A percentile compares a stretch with the other conserved stretches of the same genome.
These are phyloP conservation scores for Daedaleopsis sinensis DNA, from an alignment of 768 basidiomycete genomes.

Conservation along the genomic window DNA sequence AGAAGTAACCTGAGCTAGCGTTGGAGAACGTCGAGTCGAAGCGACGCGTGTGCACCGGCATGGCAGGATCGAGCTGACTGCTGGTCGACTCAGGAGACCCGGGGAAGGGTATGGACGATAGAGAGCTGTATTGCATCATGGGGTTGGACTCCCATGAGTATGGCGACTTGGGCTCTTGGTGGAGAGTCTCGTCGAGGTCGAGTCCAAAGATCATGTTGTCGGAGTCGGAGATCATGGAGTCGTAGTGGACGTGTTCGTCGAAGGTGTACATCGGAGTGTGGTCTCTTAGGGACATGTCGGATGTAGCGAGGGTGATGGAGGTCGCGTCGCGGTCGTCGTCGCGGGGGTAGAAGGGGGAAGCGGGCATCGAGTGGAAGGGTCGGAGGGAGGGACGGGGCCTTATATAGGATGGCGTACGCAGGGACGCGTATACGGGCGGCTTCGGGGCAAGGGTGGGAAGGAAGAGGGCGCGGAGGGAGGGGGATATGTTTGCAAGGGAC, in stretches of 20 bases:
- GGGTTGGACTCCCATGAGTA: conserved; percentile 44
- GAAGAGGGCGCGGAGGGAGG: conserved; percentile 31
- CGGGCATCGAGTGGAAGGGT: conserved; percentile 29
- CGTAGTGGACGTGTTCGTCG: conserved; percentile 34
- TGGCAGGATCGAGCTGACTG: conserved; percentile 44
- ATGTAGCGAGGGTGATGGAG: conserved; percentile 30
- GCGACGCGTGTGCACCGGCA: conserved; percentile 35
- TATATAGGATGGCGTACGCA: conserved; percentile 42
- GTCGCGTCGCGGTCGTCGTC: conserved; percentile 47
- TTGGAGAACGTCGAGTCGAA: conserved; percentile 26
- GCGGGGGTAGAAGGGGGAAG: conserved; percentile 32
- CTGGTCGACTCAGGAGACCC: conserved; percentile 43
- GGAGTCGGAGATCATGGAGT: conserved; percentile 39
- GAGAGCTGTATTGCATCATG: conserved; percentile 34
- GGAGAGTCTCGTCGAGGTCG: conserved; percentile 54
- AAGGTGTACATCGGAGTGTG: conserved; percentile 32
- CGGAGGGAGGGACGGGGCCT: conserved; percentile 31
- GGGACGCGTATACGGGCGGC: conserved; percentile 25
- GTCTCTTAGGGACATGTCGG: conserved; percentile 32
- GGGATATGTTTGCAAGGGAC: conserved; percentile 40
- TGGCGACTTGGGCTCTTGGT: conserved; percentile 31
- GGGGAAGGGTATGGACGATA: conserved; percentile 43
- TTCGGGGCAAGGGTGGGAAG: conserved; percentile 21
- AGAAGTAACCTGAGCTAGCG: conserved; percentile 34
- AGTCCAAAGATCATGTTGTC: conserved; percentile 63